These are phyloP conservation scores for Yarrowia keelungensis DNA, from an alignment of 805 yeast genomes.

Conservation along the genomic window DNA sequence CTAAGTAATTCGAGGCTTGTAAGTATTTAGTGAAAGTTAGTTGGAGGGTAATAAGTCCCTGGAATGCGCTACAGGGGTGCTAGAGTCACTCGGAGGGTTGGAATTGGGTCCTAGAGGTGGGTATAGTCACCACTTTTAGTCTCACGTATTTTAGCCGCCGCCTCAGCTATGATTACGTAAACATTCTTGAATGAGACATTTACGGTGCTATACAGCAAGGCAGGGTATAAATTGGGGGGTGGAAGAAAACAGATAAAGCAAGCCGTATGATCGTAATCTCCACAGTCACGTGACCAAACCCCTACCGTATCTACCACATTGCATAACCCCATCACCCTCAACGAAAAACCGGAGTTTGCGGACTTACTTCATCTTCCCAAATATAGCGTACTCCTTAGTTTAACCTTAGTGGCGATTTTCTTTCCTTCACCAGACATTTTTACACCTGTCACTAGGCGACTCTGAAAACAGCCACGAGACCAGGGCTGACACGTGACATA, in stretches of 20 bases:
- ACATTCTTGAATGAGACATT: slow-evolving; percentile 24
- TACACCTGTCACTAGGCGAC: not conserved
- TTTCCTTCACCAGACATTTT: not conserved
- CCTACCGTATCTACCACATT: no score
- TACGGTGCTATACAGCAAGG: not conserved
- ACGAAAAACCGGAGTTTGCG: not conserved
- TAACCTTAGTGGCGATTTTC: slow-evolving; percentile 38
- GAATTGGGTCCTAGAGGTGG: not conserved
- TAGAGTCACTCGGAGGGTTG: not conserved
- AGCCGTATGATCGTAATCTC: not conserved
- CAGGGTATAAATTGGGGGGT: no score
- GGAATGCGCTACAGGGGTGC: not conserved
- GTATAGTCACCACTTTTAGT: no score
- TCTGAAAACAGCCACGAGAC: not conserved
- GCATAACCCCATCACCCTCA: no score
- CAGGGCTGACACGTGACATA: slow-evolving; percentile 1
- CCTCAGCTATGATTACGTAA: no score
- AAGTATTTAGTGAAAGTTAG: slow-evolving; percentile 20
- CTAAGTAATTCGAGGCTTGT: not conserved
- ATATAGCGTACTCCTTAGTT: slow-evolving; percentile 15
- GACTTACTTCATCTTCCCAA: slow-evolving; percentile 6
- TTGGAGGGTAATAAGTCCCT: not conserved
- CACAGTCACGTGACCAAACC: not conserved
- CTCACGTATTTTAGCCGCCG: no score
- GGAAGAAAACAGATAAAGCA: no score